Conservation (phyloP, 345 rosid species). For the Sonneratia caseolaris region DNA sequence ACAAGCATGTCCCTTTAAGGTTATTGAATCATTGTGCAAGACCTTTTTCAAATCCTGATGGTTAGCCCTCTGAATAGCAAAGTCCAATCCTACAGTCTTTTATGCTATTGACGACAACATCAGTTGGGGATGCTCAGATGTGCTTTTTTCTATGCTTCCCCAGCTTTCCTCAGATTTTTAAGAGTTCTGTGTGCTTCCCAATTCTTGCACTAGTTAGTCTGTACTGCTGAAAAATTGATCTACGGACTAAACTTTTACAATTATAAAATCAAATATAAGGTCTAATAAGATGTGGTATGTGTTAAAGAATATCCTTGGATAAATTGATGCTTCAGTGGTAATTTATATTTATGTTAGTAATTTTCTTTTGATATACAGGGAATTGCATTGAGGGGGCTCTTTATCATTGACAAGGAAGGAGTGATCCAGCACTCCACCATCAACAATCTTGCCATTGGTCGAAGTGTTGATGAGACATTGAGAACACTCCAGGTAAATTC, state of each 20-base stretch:
- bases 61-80: no score
- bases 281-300: neutral
- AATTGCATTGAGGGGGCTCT: slow-evolving; percentile 88
- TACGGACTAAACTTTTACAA: neutral
- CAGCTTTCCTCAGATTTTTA: no score
- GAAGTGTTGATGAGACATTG: slow-evolving; percentile 96
- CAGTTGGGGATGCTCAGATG: no score
- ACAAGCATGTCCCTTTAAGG: neutral
- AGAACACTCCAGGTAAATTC: slow-evolving; percentile 82
- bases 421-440: slow-evolving; percentile 94
- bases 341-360: neutral
- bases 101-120: no score
- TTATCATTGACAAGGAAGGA: slow-evolving; percentile 96
- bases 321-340: neutral
- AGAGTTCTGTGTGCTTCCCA: neutral
- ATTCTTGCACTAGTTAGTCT: no score
- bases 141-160: no score
- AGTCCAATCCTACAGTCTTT: no score
- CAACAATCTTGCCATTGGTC: slow-evolving; percentile 93
- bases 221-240: neutral
- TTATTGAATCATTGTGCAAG: neutral
- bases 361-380: slow-evolving; percentile 38
- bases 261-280: neutral
- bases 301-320: neutral
- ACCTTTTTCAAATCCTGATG: neutral